These are phyloP conservation scores for Nitzschia sp. DNA, from an alignment of 108 stramenopile species.

Conservation along the genomic window DNA sequence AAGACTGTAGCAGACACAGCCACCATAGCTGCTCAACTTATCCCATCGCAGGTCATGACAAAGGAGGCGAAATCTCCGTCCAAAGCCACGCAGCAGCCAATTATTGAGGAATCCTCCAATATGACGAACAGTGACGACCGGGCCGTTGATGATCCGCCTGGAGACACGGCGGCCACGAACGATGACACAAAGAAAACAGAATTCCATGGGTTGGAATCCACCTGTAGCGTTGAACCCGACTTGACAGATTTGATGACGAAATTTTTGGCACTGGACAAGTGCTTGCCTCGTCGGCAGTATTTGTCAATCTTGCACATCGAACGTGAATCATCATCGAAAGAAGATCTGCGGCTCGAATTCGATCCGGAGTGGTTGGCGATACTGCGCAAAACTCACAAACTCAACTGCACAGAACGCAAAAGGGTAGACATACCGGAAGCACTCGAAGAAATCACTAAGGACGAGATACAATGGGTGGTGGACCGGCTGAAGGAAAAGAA, in stretches of 20 bases:
- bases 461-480: conserved; percentile 47
- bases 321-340: conserved; percentile 4
- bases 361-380: conserved; percentile 88
- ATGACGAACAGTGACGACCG: neutral
- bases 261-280: conserved; percentile 98
- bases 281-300: conserved; percentile 90
- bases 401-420: conserved; percentile 36
- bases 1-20: neutral
- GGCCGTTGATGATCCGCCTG: neutral
- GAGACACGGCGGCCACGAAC: neutral
- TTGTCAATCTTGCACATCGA: conserved; percentile 80
- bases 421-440: conserved; percentile 34
- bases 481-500: conserved; percentile 22
- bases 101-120: neutral
- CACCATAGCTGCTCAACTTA: neutral
- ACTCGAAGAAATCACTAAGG: conserved; percentile 19
- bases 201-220: conserved; percentile 57
- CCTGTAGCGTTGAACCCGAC: conserved; percentile 36
- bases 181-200: conserved; percentile 27
- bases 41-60: conserved; percentile 34
- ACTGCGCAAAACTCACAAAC: conserved; percentile 69
- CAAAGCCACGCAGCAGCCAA: conserved; percentile 8
- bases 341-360: conserved; percentile 59
- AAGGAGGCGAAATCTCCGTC: neutral
- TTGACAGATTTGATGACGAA: conserved; percentile 85